A percentile compares a stretch with the other conserved stretches of the same genome.
Evolutionary conservation across 768 basidiomycete genomes (phyloP).

Genomic region (Boletus edulis): DNA sequence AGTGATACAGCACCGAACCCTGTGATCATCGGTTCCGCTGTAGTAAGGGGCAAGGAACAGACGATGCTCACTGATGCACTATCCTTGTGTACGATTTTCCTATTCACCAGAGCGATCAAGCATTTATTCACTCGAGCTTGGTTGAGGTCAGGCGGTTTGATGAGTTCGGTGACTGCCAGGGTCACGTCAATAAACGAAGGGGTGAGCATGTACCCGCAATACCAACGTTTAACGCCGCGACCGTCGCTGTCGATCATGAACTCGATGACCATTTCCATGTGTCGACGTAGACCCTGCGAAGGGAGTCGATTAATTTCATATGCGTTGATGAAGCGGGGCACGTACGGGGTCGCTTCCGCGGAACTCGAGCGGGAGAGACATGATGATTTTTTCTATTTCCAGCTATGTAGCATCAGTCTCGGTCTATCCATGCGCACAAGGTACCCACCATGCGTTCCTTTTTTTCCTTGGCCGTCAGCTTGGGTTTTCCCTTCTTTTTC

Average conservation of each 20-base stretch:
- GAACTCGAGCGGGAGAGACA: slow-evolving; percentile 84
- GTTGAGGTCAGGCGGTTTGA: slow-evolving; percentile 77
- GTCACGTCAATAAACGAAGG: background rate
- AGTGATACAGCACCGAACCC: slow-evolving; percentile 69
- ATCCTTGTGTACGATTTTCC: slow-evolving; percentile 81
- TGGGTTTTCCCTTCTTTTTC: slow-evolving; percentile 59
- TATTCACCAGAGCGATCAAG: slow-evolving; percentile 84
- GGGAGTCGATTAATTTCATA: background rate
- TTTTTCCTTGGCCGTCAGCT: slow-evolving; percentile 76
- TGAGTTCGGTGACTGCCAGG: slow-evolving; percentile 68
- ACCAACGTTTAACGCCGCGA: slow-evolving; percentile 51
- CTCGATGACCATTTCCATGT: slow-evolving; percentile 80
- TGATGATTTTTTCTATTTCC: slow-evolving; percentile 67
- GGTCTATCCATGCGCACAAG: background rate
- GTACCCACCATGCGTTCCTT: slow-evolving; percentile 68
- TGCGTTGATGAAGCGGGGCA: slow-evolving; percentile 3
- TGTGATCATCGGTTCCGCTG: slow-evolving; percentile 20
- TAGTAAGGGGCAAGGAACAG: background rate
- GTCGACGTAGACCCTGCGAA: slow-evolving; percentile 62
- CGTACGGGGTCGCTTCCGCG: slow-evolving; percentile 83
- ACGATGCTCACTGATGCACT: slow-evolving; percentile 49
- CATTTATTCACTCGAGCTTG: slow-evolving; percentile 94
- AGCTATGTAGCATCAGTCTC: slow-evolving; percentile 34
- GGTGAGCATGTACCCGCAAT: slow-evolving; percentile 35
- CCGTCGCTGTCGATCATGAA: slow-evolving; percentile 63